Evolutionary conservation across 306 rosid genomes (phyloP), one percentile per base, ranked within the genome.

Genomic region (Vachellia pachyceras): DNA sequence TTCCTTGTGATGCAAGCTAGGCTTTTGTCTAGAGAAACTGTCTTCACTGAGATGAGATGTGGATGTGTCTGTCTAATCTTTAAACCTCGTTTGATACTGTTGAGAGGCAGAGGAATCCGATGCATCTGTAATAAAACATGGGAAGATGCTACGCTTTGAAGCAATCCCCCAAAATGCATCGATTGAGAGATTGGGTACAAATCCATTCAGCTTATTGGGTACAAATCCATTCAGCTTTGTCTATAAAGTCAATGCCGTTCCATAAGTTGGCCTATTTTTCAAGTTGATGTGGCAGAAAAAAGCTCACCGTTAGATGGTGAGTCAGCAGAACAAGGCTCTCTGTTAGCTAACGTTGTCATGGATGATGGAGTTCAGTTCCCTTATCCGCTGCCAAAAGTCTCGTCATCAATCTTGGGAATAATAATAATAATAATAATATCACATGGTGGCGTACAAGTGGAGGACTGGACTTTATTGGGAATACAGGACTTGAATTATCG

Each of bases 221-320:
- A n/a, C 64, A 60, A 77, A 83, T 54, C 41, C 49, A 63, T 83
- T 40, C 58, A 77, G 25, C 80, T 77, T 73, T 69, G 72, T 35
- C n/a, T n/a, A n/a, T n/a, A n/a, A n/a, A n/a, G n/a, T n/a, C n/a
- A n/a, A n/a, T n/a, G n/a, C n/a, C n/a, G n/a, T n/a, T n/a, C n/a
- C n/a, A n/a, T n/a, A n/a, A n/a, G 35, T 44, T 58, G 46, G 68
- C 54, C 41, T 8, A 18, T 64, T 64, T 52, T 39, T 44, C 37
- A 20, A 13, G 17, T 49, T 49, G 61, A 18, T 64, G 45, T 64
- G 54, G 58, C 66, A 2, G 57, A 50, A 23, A 7, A 42, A 22
- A 69, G 41, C 17, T 68, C n/a, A 22, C 42, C 33, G n/a, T 23
- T 29, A 29, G 10, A 29, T 61, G 68, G 18, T 13, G 68, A 17